These are phyloP conservation scores for Triticum monococcum DNA, from an alignment of 176 grass and related monocot genomes.

Conservation along the genomic window DNA sequence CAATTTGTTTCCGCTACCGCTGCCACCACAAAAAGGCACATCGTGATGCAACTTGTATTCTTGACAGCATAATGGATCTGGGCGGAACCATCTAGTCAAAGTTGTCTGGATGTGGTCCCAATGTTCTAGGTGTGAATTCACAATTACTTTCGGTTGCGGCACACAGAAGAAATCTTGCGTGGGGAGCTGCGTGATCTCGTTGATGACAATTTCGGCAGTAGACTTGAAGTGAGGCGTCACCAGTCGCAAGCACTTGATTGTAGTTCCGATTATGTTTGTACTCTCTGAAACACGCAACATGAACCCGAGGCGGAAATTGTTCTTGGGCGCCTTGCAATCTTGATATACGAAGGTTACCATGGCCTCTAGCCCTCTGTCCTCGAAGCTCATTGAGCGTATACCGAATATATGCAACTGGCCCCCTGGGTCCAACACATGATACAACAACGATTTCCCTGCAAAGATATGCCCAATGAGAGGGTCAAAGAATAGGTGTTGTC, in stretches of 20 bases:
- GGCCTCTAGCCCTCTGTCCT: not conserved
- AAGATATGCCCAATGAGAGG: conserved; percentile 20
- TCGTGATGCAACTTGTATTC: not conserved
- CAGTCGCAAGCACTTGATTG: not conserved
- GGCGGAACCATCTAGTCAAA: not conserved
- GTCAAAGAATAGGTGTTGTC: not conserved
- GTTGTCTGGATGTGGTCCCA: not conserved
- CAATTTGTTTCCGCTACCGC: too few relatives aligned
- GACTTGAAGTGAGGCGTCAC: conserved; percentile 11
- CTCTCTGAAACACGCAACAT: not conserved
- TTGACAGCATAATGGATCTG: not conserved
- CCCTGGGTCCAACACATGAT: not conserved
- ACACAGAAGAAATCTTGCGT: conserved; percentile 17
- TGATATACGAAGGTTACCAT: too few relatives aligned
- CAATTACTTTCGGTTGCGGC: too few relatives aligned
- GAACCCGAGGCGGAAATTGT: not conserved
- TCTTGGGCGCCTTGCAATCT: not conserved
- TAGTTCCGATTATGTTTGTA: not conserved
- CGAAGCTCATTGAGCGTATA: too few relatives aligned
- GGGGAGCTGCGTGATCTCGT: not conserved
- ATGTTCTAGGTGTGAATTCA: too few relatives aligned
- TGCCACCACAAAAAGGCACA: too few relatives aligned
- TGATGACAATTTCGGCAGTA: not conserved
- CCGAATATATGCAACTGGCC: not conserved
- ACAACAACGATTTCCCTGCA: not conserved